phyloP scores from a whole-genome alignment of 306 rosid species.

The Quercus cerris region DNA sequence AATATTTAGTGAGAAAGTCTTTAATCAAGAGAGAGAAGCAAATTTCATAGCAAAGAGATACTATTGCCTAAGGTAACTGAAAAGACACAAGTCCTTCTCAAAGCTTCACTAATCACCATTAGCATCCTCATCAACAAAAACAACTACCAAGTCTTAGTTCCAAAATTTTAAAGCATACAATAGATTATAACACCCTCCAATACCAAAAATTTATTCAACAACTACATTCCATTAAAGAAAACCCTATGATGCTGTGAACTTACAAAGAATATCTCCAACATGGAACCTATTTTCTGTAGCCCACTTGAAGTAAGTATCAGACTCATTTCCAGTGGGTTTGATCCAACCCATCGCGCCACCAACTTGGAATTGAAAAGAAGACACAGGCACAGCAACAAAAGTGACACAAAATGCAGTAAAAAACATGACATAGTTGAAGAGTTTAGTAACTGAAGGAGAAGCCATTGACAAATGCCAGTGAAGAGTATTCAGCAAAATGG shows the following conservation, averaged over 20 bases:
- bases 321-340: background rate
- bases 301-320: background rate
- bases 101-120: no score
- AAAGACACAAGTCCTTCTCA: no score
- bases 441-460: background rate
- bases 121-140: no score
- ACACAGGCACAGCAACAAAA: background rate
- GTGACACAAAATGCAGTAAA: background rate
- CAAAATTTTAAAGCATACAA: no score
- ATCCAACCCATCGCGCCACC: conserved; percentile 5
- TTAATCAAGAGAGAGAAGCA: background rate
- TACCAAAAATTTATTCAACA: background rate
- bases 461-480: background rate
- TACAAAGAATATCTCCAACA: conserved; percentile 1
- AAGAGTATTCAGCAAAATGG: background rate
- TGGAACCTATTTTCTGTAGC: background rate
- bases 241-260: background rate
- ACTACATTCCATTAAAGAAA: background rate
- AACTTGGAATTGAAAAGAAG: conserved; percentile 16
- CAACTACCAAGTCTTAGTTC: no score
- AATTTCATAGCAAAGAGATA: background rate
- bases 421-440: background rate
- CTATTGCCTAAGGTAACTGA: no score
- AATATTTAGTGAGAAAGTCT: background rate
- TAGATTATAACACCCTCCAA: background rate